phyloP scores from a whole-genome alignment of 2,329 filamentous ascomycete genomes.

The Trichoderma atrobrunneum region DNA sequence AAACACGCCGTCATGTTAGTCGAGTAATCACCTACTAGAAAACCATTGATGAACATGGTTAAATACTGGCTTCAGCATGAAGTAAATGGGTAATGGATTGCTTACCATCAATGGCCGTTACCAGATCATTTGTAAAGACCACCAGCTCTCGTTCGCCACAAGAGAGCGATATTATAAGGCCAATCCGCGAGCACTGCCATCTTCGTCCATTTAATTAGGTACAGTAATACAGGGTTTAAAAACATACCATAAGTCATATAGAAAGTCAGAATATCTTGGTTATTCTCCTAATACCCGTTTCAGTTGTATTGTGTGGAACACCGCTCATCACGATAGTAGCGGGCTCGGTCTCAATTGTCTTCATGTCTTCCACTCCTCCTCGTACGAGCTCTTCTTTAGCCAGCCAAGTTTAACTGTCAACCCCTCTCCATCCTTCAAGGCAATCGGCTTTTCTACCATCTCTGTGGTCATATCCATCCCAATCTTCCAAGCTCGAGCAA shows the following conservation, averaged over 20 bases:
- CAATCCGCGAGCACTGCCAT: neutral
- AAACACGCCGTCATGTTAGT: neutral
- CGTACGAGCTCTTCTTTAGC: neutral
- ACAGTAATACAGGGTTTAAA: neutral
- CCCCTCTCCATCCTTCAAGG: neutral
- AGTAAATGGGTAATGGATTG: neutral
- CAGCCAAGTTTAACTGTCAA: neutral
- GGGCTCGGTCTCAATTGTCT: neutral
- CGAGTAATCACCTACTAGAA: neutral
- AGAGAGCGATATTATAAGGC: neutral
- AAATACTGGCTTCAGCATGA: neutral
- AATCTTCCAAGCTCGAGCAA: neutral
- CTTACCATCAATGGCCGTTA: neutral
- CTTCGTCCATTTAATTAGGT: neutral
- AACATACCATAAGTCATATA: neutral
- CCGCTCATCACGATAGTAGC: neutral
- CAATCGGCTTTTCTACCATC: neutral
- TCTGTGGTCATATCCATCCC: neutral
- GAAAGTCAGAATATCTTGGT: neutral
- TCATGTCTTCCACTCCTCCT: neutral
- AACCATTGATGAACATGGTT: too few relatives aligned
- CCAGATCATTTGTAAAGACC: neutral
- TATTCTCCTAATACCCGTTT: accelerated
- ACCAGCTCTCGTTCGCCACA: neutral
- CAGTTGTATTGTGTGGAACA: too few relatives aligned